Base-by-base conservation (phyloP, 177 flowering plant genomes). In the Vitis hybrid region DNA sequence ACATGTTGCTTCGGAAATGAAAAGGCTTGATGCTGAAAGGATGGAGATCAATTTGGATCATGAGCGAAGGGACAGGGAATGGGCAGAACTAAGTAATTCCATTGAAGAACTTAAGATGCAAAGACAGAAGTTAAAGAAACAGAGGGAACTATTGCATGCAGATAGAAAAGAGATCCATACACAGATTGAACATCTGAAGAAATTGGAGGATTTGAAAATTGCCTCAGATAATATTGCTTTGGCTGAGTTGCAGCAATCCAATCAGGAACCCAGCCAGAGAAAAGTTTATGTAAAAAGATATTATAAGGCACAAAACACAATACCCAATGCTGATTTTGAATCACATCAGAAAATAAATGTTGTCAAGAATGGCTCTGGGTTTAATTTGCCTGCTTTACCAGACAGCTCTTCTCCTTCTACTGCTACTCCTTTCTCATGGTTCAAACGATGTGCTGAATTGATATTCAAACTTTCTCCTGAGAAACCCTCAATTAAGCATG, bases 51-150 rank as follows among this genome's bases (percentile, higher is more conserved):
- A 81, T 68, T 58, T 83, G 73, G 94, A 96, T 63, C 86, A 92
- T 68, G 90, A 92, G 70, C 76, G 75, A 62, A 88, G 97, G 69
- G 90, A 87, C 67, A 82, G 71, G 67, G 99, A 91, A 78, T 90
- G 91, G 92, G 82, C 85, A 20, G 94, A 87, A 64, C 76, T 96
- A 20, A 87, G 73, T 71, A 81, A 74, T 66, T 80, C 86, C 32
- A 89, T 96, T 65, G 91, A 96, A 74, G 98, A 94, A 71, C 93
- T 96, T 67, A 84, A 89, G 72, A 53, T 84, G 67, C 99, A 92
- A 71, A 87, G 89, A 59, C 82, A 87, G 77, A 94, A 89, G 66
- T 76, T 96, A 55, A 84, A 87, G 79, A 78, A 88, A 63, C 99
- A 96, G 74, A 82, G 99, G 71, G 93, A 90, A 73, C 62, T 85